Evolutionary conservation across 2,329 filamentous ascomycete species (phyloP).

Genomic region (Aspergillus ustus): DNA sequence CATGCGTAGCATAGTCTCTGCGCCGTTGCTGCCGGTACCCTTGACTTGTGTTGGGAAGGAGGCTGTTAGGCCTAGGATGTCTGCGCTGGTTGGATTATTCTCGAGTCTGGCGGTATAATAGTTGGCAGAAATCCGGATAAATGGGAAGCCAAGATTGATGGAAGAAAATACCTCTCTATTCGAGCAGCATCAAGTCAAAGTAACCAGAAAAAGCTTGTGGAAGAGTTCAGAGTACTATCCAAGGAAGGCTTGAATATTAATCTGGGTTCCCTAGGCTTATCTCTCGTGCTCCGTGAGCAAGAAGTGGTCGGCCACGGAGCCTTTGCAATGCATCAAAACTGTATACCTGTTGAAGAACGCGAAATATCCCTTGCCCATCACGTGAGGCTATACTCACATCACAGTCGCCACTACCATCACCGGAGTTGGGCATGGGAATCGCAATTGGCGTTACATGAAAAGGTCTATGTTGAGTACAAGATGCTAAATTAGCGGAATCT

Average conservation of each 20-base stretch:
- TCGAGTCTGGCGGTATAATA: conserved; percentile 63
- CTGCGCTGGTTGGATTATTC: conserved; percentile 65
- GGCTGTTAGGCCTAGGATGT: conserved; percentile 71
- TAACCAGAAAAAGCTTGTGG: conserved; percentile 46
- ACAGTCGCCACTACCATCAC: background rate
- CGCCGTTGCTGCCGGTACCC: conserved; percentile 58
- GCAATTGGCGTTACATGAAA: background rate
- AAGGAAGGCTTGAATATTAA: conserved; percentile 45
- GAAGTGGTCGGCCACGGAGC: background rate
- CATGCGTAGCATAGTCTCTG: conserved; percentile 61
- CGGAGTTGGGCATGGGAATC: background rate
- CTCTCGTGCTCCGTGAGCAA: background rate
- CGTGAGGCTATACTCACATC: background rate
- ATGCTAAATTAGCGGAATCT: background rate
- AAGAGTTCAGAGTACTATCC: conserved; percentile 47
- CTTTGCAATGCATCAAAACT: background rate
- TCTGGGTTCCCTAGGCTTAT: background rate
- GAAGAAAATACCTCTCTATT: conserved; percentile 57
- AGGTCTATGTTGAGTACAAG: background rate
- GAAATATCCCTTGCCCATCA: background rate
- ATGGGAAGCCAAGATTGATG: conserved; percentile 62
- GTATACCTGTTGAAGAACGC: too few species aligned
- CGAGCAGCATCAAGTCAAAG: conserved; percentile 35
- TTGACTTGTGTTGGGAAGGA: conserved; percentile 69
- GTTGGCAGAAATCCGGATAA: conserved; percentile 63